These are phyloP conservation scores for Rasamsonia emersonii DNA, from an alignment of 2,329 filamentous ascomycete genomes.

Conservation along the genomic window DNA sequence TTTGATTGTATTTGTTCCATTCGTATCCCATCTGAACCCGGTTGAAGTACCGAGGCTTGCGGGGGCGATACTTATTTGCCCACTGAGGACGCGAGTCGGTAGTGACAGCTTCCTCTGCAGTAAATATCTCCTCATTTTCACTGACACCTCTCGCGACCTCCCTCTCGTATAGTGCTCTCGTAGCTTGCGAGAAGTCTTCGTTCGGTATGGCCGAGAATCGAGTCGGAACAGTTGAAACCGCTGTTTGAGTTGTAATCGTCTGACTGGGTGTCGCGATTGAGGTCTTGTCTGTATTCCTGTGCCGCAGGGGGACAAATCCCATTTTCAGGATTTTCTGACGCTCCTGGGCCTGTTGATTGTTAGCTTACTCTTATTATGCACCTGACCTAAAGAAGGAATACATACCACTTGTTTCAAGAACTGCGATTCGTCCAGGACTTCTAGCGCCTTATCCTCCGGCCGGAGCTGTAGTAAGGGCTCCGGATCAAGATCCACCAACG, in stretches of 20 bases:
- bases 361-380: slow-evolving; percentile 11
- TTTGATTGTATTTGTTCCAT: slow-evolving; percentile 99
- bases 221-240: slow-evolving; percentile 48
- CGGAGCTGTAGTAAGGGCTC: slow-evolving; percentile 57
- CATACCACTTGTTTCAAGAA: slow-evolving; percentile 51
- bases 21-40: slow-evolving; percentile 98
- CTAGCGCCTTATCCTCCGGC: slow-evolving; percentile 54
- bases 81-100: slow-evolving; percentile 61
- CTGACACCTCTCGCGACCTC: slow-evolving; percentile 85
- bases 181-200: slow-evolving; percentile 78
- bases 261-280: slow-evolving; percentile 23
- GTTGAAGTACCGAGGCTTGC: slow-evolving; percentile 96
- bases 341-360: slow-evolving; percentile 38
- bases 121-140: slow-evolving; percentile 94
- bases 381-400: slow-evolving; percentile 8
- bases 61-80: slow-evolving; percentile 75
- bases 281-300: slow-evolving; percentile 30
- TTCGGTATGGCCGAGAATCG: slow-evolving; percentile 62
- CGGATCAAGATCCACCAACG: slow-evolving; percentile 49
- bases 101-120: slow-evolving; percentile 72
- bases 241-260: slow-evolving; percentile 32
- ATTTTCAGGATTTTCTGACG: slow-evolving; percentile 54
- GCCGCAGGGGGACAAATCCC: slow-evolving; percentile 58
- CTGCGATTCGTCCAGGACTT: slow-evolving; percentile 48
- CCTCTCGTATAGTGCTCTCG: slow-evolving; percentile 81